Conservation (phyloP, 192 early-diverging fungal species). For the Spizellomyces sp. region DNA sequence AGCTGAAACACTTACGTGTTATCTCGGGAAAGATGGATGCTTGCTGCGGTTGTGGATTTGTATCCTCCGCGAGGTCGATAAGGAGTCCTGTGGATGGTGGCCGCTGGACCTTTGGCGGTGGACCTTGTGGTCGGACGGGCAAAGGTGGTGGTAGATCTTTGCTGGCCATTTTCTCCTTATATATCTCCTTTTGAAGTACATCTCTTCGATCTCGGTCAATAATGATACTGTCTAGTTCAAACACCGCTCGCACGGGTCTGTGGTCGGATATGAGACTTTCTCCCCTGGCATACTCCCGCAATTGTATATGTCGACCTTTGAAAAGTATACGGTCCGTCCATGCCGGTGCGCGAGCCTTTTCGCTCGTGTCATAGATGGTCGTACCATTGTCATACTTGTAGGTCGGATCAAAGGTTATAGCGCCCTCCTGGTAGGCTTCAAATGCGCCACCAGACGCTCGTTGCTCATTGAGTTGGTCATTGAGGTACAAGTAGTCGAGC, state of each 20-base stretch:
- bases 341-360: constrained; percentile 63
- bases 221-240: constrained; percentile 30
- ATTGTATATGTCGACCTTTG: constrained; percentile 51
- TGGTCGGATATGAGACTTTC: constrained; percentile 80
- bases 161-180: constrained; percentile 22
- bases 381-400: constrained; percentile 83
- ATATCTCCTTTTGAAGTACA: constrained; percentile 24
- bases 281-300: constrained; percentile 47
- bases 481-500: constrained; percentile 14
- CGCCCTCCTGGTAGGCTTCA: constrained; percentile 74
- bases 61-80: constrained; percentile 34
- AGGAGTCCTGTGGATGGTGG: constrained; percentile 25
- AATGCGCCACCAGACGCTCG: constrained; percentile 67
- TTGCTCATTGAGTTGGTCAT: constrained; percentile 37
- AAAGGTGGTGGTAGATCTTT: constrained; percentile 23
- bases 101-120: constrained; percentile 3
- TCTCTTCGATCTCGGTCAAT: constrained; percentile 27
- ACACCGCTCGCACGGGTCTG: constrained; percentile 55
- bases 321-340: constrained; percentile 57
- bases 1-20: neutral
- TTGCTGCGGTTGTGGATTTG: constrained; percentile 20
- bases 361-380: constrained; percentile 70
- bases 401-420: constrained; percentile 73
- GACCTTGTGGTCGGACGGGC: constrained; percentile 24
- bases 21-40: neutral